Base-by-base conservation (phyloP, 2,329 filamentous ascomycete genomes). In the Eutypa lata region DNA sequence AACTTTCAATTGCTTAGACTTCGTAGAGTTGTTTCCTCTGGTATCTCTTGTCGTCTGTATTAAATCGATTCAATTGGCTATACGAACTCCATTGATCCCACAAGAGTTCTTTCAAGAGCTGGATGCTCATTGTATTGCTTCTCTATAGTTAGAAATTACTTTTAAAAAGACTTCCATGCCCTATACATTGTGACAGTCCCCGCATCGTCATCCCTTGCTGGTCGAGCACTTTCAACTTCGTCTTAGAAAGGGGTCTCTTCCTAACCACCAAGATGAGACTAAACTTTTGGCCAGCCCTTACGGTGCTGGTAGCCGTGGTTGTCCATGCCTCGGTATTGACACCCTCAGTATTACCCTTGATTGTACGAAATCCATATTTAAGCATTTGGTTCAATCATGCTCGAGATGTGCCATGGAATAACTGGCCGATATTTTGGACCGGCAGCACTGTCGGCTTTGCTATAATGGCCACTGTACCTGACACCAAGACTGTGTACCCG, bases 341-440 rank as follows among this genome's bases (percentile, higher is more conserved):
- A 2, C 81, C 82, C 7, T 78, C 80, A 2, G 80, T 83, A 7
- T 62, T 85, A 40, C 82, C 82, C 8, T 68, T 85, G 52, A 73
- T 80, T 52, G 82, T 85, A 24, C 76, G 82, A 42, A 84, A 81
- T 59, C 82, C 82, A 7, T 85, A 85, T 59, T 65, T 85, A 52
- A 84, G 80, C 64, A 76, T 80, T 33, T 85, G 82, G 82, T 66
- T 90, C 52, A 76, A 78, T 47, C 79, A 82, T 68, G 89, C 90
- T 40, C 80, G 91, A 60, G 81, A 87, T 52, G 79, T 79, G 45
- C 91, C 91, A 2, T 95, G 90, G 90, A 80, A 84, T 50, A 81
- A 83, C 71, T 96, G 91, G 91, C 91, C 91, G 22, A 93, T 93
- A 69, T 91, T 92, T 69, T 92, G 86, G 78, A 89, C 87, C 7